Conservation (phyloP, 1,139 yeast species). For the Taphrina pruni region DNA sequence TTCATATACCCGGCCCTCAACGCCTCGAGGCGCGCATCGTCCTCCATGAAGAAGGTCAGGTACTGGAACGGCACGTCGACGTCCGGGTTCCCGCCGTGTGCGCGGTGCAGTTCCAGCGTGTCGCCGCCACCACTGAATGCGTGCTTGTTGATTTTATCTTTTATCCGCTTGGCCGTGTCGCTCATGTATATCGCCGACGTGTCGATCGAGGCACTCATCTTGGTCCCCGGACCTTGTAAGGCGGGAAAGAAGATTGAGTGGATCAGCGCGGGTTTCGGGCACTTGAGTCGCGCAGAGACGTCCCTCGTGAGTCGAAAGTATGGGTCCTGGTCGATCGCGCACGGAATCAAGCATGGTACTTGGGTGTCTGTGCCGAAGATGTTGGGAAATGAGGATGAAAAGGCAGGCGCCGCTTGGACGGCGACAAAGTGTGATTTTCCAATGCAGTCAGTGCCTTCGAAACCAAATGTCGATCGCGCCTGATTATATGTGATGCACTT, state of each 20-base stretch:
- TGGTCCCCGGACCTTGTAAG: conserved; percentile 92
- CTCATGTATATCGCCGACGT: conserved; percentile 88
- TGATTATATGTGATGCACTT: conserved; percentile 95
- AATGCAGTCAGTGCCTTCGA: conserved; percentile 85
- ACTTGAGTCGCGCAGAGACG: conserved; percentile 91
- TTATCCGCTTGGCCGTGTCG: conserved; percentile 88
- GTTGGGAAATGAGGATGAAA: conserved; percentile 94
- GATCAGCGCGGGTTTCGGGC: conserved; percentile 85
- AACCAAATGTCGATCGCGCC: conserved; percentile 97
- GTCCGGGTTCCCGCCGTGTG: conserved; percentile 90
- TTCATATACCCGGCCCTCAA: conserved; percentile 70
- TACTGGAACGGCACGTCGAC: conserved; percentile 96
- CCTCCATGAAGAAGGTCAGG: conserved; percentile 83
- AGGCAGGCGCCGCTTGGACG: conserved; percentile 92
- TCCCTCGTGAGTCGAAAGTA: conserved; percentile 97
- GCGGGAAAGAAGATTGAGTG: conserved; percentile 99
- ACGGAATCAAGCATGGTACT: conserved; percentile 90
- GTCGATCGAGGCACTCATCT: conserved; percentile 95
- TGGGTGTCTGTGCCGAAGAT: conserved; percentile 79
- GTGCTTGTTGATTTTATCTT: conserved; percentile 92
- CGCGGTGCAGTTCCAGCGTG: conserved; percentile 86
- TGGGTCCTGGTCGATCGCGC: conserved; percentile 97
- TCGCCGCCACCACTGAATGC: conserved; percentile 96
- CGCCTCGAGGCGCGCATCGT: conserved; percentile 74
- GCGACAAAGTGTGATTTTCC: conserved; percentile 96